Evolutionary conservation across 768 basidiomycete genomes (phyloP), one percentile per base, ranked within the genome.

Genomic region (Phylloporus sp.): DNA sequence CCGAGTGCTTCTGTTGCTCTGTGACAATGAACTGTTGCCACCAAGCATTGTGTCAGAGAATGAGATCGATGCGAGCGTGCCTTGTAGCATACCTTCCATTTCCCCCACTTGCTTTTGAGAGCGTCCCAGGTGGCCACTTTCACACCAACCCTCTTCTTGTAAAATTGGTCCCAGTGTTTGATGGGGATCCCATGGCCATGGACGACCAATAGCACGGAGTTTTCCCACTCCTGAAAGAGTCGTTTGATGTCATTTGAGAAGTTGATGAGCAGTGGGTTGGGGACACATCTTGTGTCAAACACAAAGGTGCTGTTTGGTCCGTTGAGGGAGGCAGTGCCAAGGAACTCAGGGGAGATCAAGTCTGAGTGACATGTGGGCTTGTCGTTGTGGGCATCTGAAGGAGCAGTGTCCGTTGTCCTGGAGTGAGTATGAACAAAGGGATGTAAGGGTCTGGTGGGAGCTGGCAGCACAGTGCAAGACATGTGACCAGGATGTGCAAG

Each of bases 101-200:
- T 56, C 2, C 56, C 53, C 53, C 48, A 62, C 26, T 57, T 46
- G 1, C 8, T 50, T 8, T 50, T 50, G n/a, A 62, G 28, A 5
- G 34, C 46, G 1, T 55, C 50, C 61, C 63, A 62, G 4, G 50
- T 47, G 3, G 39, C 11, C 12, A 18, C 10, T 28, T 52, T 49
- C 24, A 20, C 31, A 0, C 56, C 52, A 1, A 5, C 28, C 1
- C 40, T 35, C 34, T 56, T 59, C 28, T 41, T 41, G 40, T 41
- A 41, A 16, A 41, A 41, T 15, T 41, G 40, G 5, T 15, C 43
- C 63, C 59, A 63, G 48, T 58, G 49, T 24, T 59, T 56, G 45
- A 65, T 18, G 0, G 58, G 54, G 20, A 44, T 50, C 1, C 42
- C 26, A 8, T 27, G 49, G 1, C 49, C 41, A 24, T 44, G 43